A percentile compares a stretch with the other conserved stretches of the same genome.
Conservation (phyloP, 768 basidiomycete species). For the Pisolithus sp. region DNA sequence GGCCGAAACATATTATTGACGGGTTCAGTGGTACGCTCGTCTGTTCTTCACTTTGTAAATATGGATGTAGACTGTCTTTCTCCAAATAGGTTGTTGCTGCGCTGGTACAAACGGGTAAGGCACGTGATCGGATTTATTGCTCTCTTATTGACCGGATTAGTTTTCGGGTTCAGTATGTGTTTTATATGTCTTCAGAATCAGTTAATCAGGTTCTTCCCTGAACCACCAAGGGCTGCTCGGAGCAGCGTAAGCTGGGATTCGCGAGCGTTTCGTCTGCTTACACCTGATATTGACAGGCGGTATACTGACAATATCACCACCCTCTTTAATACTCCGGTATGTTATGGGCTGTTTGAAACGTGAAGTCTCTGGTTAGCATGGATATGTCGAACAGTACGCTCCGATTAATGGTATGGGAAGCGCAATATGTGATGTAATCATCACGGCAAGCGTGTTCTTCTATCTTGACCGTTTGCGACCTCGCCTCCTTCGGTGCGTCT, state of each 20-base stretch:
- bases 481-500: neutral
- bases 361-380: neutral
- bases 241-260: neutral
- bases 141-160: neutral
- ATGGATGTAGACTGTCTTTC: neutral
- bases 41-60: neutral
- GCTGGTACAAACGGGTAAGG: conserved; percentile 10
- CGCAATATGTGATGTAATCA: conserved; percentile 14
- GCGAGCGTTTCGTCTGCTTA: neutral
- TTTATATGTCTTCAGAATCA: neutral
- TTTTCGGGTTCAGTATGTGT: neutral
- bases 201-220: neutral
- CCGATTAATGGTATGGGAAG: conserved; percentile 9
- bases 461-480: conserved; percentile 11
- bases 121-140: neutral
- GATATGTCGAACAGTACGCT: conserved; percentile 4
- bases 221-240: neutral
- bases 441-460: conserved; percentile 13
- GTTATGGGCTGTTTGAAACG: neutral
- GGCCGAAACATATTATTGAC: conserved; percentile 10
- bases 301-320: neutral
- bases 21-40: conserved; percentile 9
- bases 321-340: neutral
- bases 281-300: neutral
- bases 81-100: conserved; percentile 2